Conservation (phyloP, 768 basidiomycete species). For the Amanita rimosa region DNA sequence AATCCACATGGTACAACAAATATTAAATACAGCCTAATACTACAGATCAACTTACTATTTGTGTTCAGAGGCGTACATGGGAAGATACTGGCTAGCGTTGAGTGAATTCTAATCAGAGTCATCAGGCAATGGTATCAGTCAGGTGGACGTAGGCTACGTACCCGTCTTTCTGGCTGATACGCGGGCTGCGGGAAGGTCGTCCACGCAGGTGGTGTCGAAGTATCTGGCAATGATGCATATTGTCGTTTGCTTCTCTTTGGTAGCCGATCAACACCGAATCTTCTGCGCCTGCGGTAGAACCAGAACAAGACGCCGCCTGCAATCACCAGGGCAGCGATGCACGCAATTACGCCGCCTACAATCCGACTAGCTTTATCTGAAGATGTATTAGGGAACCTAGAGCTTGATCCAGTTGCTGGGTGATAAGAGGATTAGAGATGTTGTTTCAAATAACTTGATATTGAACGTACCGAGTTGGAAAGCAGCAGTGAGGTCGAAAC, state of each 20-base stretch:
- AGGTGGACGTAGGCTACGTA: not conserved
- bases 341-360: constrained; percentile 48
- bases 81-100: not conserved
- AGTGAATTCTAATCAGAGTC: not conserved
- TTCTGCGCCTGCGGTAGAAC: not conserved
- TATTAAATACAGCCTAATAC: not conserved
- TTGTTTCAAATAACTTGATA: no score
- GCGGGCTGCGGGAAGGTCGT: not conserved
- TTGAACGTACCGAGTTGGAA: not conserved
- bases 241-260: not conserved
- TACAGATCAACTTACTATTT: not conserved
- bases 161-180: not conserved
- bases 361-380: constrained; percentile 39
- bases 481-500: not conserved
- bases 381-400: not conserved
- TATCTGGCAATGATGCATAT: not conserved
- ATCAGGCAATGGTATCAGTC: no score
- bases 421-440: not conserved
- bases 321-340: constrained; percentile 29
- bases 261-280: not conserved
- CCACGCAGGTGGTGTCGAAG: not conserved
- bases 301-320: constrained; percentile 14
- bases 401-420: not conserved
- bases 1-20: not conserved
- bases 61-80: not conserved